Conservation (phyloP, 495 filamentous ascomycete genomes). For the Recurvomyces mirabilis region DNA sequence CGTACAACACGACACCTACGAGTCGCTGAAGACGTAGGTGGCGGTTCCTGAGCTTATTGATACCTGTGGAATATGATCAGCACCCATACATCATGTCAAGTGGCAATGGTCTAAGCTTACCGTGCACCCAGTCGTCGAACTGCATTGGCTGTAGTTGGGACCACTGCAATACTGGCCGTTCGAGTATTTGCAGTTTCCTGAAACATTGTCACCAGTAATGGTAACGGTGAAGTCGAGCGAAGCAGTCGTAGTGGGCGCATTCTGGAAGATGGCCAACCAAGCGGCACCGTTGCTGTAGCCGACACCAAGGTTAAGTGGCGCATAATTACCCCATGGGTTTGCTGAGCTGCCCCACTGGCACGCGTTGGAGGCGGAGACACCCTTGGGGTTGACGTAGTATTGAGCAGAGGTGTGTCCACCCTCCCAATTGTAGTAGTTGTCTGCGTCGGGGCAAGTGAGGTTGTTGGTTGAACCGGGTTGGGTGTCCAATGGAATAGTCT, state of each 20-base stretch:
- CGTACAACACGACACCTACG: background rate
- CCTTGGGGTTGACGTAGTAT: constrained; percentile 89
- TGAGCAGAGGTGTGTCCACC: constrained; percentile 71
- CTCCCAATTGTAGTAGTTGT: constrained; percentile 65
- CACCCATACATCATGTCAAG: background rate
- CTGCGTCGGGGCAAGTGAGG: constrained; percentile 63
- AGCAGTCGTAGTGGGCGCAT: constrained; percentile 46
- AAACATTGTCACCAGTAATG: constrained; percentile 54
- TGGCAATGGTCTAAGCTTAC: constrained; percentile 24
- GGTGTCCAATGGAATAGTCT: constrained; percentile 65
- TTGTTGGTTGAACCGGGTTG: constrained; percentile 42
- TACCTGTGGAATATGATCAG: constrained; percentile 12
- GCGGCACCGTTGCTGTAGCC: constrained; percentile 53
- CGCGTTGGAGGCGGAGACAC: constrained; percentile 52
- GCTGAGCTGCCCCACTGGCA: constrained; percentile 63
- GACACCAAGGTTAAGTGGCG: constrained; percentile 79
- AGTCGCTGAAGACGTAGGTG: constrained; percentile 21
- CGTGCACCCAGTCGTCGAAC: constrained; percentile 25
- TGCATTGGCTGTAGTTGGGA: constrained; percentile 23
- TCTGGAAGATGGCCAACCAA: constrained; percentile 72
- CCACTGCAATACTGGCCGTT: constrained; percentile 50
- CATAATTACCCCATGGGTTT: constrained; percentile 67
- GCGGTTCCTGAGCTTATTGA: constrained; percentile 20
- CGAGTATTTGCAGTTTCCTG: constrained; percentile 58
- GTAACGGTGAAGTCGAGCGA: constrained; percentile 63